Conservation (phyloP, 768 basidiomycete species). For the Pleurotus cornucopiae region DNA sequence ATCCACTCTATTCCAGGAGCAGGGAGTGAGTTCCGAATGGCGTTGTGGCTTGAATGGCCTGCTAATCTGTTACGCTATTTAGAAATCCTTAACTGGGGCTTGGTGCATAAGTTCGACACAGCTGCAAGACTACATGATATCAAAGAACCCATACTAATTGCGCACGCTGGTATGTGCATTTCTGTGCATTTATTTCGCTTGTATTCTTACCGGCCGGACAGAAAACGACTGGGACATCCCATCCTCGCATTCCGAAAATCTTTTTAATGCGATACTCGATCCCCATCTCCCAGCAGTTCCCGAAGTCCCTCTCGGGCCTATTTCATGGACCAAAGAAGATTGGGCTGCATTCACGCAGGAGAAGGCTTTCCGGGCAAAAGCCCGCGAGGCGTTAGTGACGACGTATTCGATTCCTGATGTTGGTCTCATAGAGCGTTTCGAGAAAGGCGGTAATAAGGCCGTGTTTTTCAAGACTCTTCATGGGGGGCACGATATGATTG, state of each 20-base stretch:
- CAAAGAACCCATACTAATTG: constrained; percentile 65
- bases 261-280: constrained; percentile 72
- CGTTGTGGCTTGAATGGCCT: too few species aligned
- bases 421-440: constrained; percentile 55
- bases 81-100: constrained; percentile 34
- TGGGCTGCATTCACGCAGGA: constrained; percentile 25
- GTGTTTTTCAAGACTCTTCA: constrained; percentile 56
- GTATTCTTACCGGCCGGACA: neutral
- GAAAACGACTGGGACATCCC: constrained; percentile 80
- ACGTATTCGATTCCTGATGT: constrained; percentile 47
- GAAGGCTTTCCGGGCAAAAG: constrained; percentile 32
- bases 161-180: constrained; percentile 45
- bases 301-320: constrained; percentile 16
- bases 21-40: constrained; percentile 43
- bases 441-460: constrained; percentile 40
- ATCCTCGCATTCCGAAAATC: constrained; percentile 61
- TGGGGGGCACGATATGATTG: constrained; percentile 62
- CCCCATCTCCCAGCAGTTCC: constrained; percentile 51
- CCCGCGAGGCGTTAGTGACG: constrained; percentile 41
- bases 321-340: constrained; percentile 6
- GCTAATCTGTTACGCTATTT: constrained; percentile 26
- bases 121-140: constrained; percentile 61
- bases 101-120: constrained; percentile 57
- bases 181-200: neutral
- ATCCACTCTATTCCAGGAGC: constrained; percentile 61